These are phyloP conservation scores for Brasilioporus rufonigricans DNA, from an alignment of 768 basidiomycete species.

Conservation along the genomic window DNA sequence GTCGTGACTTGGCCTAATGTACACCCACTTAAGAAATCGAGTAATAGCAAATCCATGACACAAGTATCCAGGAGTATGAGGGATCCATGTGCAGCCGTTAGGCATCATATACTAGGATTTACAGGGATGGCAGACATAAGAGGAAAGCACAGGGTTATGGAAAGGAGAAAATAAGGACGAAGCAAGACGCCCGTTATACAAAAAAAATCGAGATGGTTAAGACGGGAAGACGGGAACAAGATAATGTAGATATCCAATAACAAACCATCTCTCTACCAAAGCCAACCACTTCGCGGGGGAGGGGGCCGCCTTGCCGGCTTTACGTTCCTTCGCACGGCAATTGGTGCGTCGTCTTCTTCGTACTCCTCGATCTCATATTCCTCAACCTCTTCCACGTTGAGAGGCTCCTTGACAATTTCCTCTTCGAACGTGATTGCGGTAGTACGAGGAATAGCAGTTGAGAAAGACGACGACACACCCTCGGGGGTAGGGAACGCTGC, in stretches of 20 bases:
- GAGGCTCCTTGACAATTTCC: slow-evolving; percentile 39
- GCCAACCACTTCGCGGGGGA: slow-evolving; percentile 51
- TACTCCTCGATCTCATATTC: slow-evolving; percentile 40
- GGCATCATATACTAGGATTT: slow-evolving; percentile 16
- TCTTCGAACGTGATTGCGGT: slow-evolving; percentile 71
- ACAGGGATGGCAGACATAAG: slow-evolving; percentile 10
- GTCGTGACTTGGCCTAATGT: not conserved
- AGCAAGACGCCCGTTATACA: slow-evolving; percentile 20
- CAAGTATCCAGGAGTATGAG: slow-evolving; percentile 1
- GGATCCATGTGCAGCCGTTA: slow-evolving; percentile 20
- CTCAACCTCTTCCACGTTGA: slow-evolving; percentile 37
- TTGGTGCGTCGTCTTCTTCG: slow-evolving; percentile 42
- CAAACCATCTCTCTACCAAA: slow-evolving; percentile 43
- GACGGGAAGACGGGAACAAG: slow-evolving; percentile 18
- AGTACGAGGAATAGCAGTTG: slow-evolving; percentile 67
- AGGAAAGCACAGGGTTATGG: slow-evolving; percentile 6
- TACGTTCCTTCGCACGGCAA: slow-evolving; percentile 40
- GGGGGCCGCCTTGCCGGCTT: slow-evolving; percentile 48
- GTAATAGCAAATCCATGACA: slow-evolving; percentile 2
- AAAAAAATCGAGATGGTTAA: slow-evolving; percentile 26
- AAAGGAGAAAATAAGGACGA: slow-evolving; percentile 15
- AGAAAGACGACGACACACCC: slow-evolving; percentile 52
- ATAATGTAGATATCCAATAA: slow-evolving; percentile 37
- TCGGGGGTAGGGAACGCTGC: slow-evolving; percentile 73
- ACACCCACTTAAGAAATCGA: slow-evolving; percentile 8